phyloP scores from a whole-genome alignment of 2,329 filamentous ascomycete genomes.

The Colletotrichum tofieldiae region DNA sequence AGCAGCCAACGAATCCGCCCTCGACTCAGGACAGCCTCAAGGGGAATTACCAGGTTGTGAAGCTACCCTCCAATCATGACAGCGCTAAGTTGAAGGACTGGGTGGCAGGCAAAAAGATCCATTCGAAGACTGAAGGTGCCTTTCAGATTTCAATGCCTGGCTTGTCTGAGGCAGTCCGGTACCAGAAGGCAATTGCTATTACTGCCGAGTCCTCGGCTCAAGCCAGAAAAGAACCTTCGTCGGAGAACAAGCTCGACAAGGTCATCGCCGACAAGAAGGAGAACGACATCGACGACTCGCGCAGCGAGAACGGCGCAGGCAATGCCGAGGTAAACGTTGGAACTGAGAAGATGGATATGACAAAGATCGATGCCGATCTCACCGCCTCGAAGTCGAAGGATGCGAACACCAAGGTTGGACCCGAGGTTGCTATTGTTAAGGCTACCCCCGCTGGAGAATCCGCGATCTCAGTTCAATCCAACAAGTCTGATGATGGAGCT shows the following conservation, averaged over 20 bases:
- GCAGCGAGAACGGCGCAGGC: not conserved
- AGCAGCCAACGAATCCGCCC: not conserved
- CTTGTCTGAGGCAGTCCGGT: constrained; percentile 7
- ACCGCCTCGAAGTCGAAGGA: not conserved
- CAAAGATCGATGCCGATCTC: too few relatives aligned
- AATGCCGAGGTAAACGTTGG: too few relatives aligned
- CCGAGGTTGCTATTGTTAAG: not conserved
- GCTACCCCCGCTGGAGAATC: not conserved
- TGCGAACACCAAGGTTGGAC: not conserved
- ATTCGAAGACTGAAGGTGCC: not conserved
- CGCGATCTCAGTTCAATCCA: not conserved
- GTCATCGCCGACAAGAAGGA: not conserved
- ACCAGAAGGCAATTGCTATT: not conserved
- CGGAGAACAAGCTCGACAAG: not conserved
- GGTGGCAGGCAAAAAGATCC: not conserved
- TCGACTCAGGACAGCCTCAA: not conserved
- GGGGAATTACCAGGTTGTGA: not conserved
- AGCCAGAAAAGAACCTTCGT: not conserved
- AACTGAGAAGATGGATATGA: not conserved
- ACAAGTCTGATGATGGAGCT: not conserved
- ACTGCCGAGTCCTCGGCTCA: not conserved
- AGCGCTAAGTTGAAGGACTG: not conserved
- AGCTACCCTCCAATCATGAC: not conserved
- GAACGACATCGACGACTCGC: not conserved
- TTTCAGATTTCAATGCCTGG: constrained; percentile 16